Percentiles rank a stretch among this genome's conserved stretches.
phyloP scores from a whole-genome alignment of 768 basidiomycete species.

The Rhizopogon vinicolor region DNA sequence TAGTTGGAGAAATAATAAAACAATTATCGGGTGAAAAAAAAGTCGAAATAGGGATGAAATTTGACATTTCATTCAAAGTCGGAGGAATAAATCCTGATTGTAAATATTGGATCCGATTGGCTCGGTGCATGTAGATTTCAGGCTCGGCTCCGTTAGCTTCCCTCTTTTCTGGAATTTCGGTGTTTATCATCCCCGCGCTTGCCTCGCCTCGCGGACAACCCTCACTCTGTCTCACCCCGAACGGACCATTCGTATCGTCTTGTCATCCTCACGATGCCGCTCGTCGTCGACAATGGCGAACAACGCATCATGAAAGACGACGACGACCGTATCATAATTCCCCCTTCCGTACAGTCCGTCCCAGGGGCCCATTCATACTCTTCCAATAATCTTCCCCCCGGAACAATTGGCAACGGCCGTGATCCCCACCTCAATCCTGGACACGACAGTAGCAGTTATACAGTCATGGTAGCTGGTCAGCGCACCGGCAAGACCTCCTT shows the following conservation, averaged over 20 bases:
- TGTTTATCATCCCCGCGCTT: slow-evolving; percentile 63
- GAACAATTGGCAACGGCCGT: slow-evolving; percentile 22
- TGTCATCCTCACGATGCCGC: slow-evolving; percentile 29
- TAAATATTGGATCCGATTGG: slow-evolving; percentile 50
- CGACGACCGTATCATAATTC: slow-evolving; percentile 23
- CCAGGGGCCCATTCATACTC: slow-evolving; percentile 18
- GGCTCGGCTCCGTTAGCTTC: slow-evolving; percentile 40
- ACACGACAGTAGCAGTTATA: slow-evolving; percentile 37
- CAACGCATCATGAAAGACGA: slow-evolving; percentile 44
- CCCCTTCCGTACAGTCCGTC: slow-evolving; percentile 21
- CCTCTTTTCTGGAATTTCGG: slow-evolving; percentile 40
- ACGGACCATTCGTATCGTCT: slow-evolving; percentile 38
- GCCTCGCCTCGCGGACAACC: slow-evolving; percentile 57
- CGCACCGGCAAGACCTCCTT: slow-evolving; percentile 86
- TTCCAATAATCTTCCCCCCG: slow-evolving; percentile 24
- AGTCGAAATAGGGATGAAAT: slow-evolving; percentile 1
- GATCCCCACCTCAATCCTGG: slow-evolving; percentile 16
- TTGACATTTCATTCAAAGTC: background rate
- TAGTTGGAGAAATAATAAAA: slow-evolving; percentile 15
- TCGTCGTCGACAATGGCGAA: slow-evolving; percentile 60
- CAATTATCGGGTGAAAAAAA: slow-evolving; percentile 22
- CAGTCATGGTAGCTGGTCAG: slow-evolving; percentile 79
- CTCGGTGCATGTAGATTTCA: slow-evolving; percentile 49
- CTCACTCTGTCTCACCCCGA: slow-evolving; percentile 38
- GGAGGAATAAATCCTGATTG: background rate